Base-by-base conservation (phyloP, 2,329 filamentous ascomycete species). In the Diplocarpon rosae region DNA sequence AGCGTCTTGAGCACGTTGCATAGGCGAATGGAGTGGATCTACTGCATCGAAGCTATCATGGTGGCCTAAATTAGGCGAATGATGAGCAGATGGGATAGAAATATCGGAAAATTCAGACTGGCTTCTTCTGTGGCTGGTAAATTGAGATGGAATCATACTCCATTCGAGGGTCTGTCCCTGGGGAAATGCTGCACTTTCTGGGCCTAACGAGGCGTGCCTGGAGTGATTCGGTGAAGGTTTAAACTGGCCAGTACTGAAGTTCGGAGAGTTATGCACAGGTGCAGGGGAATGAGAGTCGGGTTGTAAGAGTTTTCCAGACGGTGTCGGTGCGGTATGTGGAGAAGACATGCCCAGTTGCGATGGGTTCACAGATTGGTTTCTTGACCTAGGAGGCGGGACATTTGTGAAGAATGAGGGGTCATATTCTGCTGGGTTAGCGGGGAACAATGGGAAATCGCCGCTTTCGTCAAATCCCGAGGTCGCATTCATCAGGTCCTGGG, bases 61-160 rank as follows among this genome's bases (percentile, higher is more conserved):
- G 54, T 83, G 83, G 24, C 75, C 75, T 46, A 95, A 66, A 59
- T 86, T 87, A 3, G 90, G 90, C 14, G 90, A 95, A 17, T 81
- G 84, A 16, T 85, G 80, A 13, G 81, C 85, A 14, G 87, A 94
- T 5, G 82, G 94, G 10, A 92, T 80, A 5, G 83, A 95, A 5
- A 95, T 81, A 54, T 95, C 90, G 2, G 88, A 95, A 58, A 83
- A 87, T 56, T 95, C 90, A n/a, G 89, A 95, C 1, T 86, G 85
- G 31, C 78, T 80, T 58, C 89, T 78, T 55, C 88, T 76, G 61
- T 95, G 90, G n/a, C 76, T 72, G 53, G 85, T 82, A 59, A 94
- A 95, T 48, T 70, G 67, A 31, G 68, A 65, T 54, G 73, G 73
- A 59, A 71, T 63, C 59, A 72, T 66, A 29, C 69, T 63, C 78